Conservation (phyloP, 768 basidiomycete species). For the Pleurotus cornucopiae region DNA sequence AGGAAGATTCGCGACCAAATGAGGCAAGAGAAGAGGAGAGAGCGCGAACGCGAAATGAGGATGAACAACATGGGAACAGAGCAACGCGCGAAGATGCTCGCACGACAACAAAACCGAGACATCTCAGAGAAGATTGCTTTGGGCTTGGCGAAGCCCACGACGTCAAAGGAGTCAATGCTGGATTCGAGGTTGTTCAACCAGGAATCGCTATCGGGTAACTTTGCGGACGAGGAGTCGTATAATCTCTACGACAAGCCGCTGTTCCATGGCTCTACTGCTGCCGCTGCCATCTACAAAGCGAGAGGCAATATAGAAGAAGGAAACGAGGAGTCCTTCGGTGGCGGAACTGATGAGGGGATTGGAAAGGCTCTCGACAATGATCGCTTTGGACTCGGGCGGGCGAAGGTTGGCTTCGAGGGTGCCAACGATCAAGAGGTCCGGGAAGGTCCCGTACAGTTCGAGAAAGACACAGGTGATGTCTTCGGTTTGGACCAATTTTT, state of each 20-base stretch:
- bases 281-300: conserved; percentile 99
- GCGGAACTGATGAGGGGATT: conserved; percentile 95
- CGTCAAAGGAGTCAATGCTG: conserved; percentile 95
- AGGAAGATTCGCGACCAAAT: conserved; percentile 85
- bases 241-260: conserved; percentile 91
- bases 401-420: conserved; percentile 86
- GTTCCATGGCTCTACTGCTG: conserved; percentile 94
- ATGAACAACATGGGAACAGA: conserved; percentile 99
- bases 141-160: conserved; percentile 93
- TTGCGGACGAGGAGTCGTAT: conserved; percentile 93
- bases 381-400: conserved; percentile 85
- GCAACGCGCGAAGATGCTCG: conserved; percentile 92
- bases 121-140: conserved; percentile 99
- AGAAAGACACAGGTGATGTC: conserved; percentile 96
- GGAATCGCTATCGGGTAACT: conserved; percentile 75
- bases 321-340: conserved; percentile 90
- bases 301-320: conserved; percentile 80
- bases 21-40: conserved; percentile 86
- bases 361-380: conserved; percentile 88
- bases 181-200: conserved; percentile 98
- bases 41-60: conserved; percentile 95
- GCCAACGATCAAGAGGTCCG: conserved; percentile 79
- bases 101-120: conserved; percentile 95
- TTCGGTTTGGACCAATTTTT: conserved; percentile 96
- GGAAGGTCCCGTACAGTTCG: conserved; percentile 97